Conservation (phyloP, 1,284 basidiomycete genomes). For the Cerioporus squamosus region DNA sequence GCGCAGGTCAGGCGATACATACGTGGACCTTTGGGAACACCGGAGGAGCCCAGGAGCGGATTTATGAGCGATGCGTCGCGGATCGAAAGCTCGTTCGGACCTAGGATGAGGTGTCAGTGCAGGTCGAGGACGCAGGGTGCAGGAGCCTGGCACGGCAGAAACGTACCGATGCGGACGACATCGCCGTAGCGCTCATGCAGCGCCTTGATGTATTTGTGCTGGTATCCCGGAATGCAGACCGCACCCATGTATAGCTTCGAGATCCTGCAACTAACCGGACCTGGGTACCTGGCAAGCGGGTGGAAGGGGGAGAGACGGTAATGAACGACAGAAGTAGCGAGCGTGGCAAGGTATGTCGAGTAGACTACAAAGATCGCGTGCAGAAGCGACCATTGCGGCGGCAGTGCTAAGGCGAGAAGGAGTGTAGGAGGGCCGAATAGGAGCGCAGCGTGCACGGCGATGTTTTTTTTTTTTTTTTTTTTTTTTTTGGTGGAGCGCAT, state of each 20-base stretch:
- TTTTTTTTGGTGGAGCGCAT: too few species aligned
- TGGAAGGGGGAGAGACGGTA: constrained; percentile 38
- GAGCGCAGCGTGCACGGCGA: not conserved
- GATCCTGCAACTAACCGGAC: constrained; percentile 30
- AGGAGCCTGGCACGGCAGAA: too few species aligned
- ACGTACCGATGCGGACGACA: constrained; percentile 35
- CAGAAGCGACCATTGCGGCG: not conserved
- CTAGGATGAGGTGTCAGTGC: constrained; percentile 9
- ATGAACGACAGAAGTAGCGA: constrained; percentile 21
- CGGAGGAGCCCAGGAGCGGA: constrained; percentile 25
- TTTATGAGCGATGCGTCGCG: constrained; percentile 16
- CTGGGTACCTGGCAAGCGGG: constrained; percentile 35
- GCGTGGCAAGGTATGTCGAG: not conserved
- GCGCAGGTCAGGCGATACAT: not conserved
- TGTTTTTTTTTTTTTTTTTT: too few species aligned
- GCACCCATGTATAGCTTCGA: constrained; percentile 30
- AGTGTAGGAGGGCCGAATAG: constrained; percentile 5
- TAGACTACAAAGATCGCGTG: not conserved
- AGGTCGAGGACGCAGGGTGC: too few species aligned
- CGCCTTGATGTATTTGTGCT: constrained; percentile 28
- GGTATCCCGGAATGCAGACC: constrained; percentile 22
- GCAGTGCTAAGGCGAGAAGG: not conserved
- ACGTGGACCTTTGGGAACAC: constrained; percentile 30
- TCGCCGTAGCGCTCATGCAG: constrained; percentile 36
- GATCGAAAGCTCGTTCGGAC: constrained; percentile 34